Percentiles rank a stretch among this genome's conserved stretches.
These are phyloP conservation scores for Globisporangium yorkense DNA, from an alignment of 352 stramenopile species.

Conservation along the genomic window DNA sequence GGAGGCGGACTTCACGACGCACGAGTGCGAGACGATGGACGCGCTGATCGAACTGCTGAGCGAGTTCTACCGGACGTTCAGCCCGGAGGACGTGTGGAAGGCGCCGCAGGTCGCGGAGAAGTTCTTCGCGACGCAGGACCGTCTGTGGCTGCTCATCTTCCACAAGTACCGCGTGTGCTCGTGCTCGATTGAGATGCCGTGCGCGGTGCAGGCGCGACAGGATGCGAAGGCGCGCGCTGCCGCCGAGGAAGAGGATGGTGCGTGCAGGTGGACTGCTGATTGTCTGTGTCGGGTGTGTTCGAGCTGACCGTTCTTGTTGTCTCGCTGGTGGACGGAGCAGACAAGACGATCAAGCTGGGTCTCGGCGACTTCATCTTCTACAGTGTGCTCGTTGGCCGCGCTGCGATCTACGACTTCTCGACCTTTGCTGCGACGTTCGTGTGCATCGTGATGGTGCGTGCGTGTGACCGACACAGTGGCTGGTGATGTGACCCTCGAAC, in stretches of 20 bases:
- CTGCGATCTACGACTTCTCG: constrained; percentile 94
- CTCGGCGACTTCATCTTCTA: constrained; percentile 99
- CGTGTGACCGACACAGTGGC: neutral
- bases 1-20: constrained; percentile 69
- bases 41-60: constrained; percentile 54
- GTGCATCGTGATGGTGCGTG: constrained; percentile 88
- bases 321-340: constrained; percentile 8
- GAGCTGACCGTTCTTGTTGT: neutral
- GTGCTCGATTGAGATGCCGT: constrained; percentile 75
- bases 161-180: constrained; percentile 85
- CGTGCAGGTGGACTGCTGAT: neutral
- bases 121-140: constrained; percentile 72
- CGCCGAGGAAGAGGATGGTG: constrained; percentile 45
- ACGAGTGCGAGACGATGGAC: constrained; percentile 76
- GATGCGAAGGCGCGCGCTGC: constrained; percentile 38
- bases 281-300: neutral
- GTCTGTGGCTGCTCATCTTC: constrained; percentile 78
- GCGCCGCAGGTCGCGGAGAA: constrained; percentile 72
- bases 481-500: neutral
- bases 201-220: constrained; percentile 57
- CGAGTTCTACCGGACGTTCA: constrained; percentile 76
- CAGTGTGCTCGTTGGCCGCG: constrained; percentile 94
- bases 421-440: constrained; percentile 93
- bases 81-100: constrained; percentile 78
- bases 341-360: constrained; percentile 91